Percentiles rank a stretch among this genome's conserved stretches.
Evolutionary conservation across 1,284 basidiomycete genomes (phyloP).

Genomic region (Cutaneotrichosporon cavernicola): DNA sequence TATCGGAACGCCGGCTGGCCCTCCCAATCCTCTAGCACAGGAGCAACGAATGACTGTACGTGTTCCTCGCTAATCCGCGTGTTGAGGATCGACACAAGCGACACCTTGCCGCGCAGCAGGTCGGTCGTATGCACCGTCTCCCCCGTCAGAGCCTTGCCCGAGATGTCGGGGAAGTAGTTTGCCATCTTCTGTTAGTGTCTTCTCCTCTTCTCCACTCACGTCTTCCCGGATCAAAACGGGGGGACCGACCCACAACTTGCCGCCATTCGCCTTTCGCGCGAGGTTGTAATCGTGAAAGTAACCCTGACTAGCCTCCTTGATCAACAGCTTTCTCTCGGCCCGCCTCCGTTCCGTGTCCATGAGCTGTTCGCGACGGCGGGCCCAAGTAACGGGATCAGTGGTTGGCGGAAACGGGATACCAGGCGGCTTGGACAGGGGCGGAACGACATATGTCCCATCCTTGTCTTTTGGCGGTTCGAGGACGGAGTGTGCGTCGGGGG

Average conservation of each 20-base stretch:
- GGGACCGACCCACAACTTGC: conserved; percentile 94
- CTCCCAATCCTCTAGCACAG: conserved; percentile 64
- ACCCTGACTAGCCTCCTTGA: conserved; percentile 80
- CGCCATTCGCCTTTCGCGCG: conserved; percentile 66
- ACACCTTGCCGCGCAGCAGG: conserved; percentile 71
- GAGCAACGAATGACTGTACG: conserved; percentile 67
- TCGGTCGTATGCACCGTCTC: conserved; percentile 72
- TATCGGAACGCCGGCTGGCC: conserved; percentile 72
- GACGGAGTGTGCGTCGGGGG: background rate
- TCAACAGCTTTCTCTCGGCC: conserved; percentile 73
- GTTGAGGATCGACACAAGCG: conserved; percentile 74
- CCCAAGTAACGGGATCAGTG: conserved; percentile 61
- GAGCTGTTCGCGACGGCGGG: conserved; percentile 67
- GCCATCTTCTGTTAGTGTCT: too few species aligned
- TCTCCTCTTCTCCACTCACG: too few species aligned
- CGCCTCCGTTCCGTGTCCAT: conserved; percentile 70
- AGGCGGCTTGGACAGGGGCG: conserved; percentile 60
- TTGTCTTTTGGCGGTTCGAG: conserved; percentile 7
- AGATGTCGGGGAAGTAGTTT: conserved; percentile 85
- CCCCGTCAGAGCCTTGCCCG: conserved; percentile 65
- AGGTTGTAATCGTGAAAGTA: conserved; percentile 89
- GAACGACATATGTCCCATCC: conserved; percentile 30
- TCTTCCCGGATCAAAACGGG: conserved; percentile 83
- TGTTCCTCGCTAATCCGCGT: conserved; percentile 90
- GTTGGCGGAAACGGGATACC: conserved; percentile 67